phyloP scores from a whole-genome alignment of 441 rosid genomes.

The Theobroma grandiflorum region DNA sequence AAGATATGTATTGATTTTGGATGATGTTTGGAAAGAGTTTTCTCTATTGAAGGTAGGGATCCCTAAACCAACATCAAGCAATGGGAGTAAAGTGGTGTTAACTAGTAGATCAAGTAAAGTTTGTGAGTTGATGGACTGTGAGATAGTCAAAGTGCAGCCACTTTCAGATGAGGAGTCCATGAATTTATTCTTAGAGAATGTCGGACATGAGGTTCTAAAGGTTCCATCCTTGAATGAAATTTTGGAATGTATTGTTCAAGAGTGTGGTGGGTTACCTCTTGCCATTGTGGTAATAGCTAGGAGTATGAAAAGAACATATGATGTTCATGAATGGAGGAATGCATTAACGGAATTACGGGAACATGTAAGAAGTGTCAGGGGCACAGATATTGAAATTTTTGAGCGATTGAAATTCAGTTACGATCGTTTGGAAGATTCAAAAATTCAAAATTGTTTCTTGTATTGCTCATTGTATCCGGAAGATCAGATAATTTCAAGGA shows the following conservation, averaged over 20 bases:
- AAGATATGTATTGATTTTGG: constrained; percentile 49
- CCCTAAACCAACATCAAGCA: constrained; percentile 44
- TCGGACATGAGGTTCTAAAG: constrained; percentile 35
- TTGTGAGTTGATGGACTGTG: constrained; percentile 44
- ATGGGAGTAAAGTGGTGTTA: constrained; percentile 51
- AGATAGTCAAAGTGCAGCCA: constrained; percentile 45
- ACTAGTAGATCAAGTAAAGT: constrained; percentile 48
- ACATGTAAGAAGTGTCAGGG: constrained; percentile 47
- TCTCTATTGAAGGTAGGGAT: constrained; percentile 45
- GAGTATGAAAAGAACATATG: constrained; percentile 37
- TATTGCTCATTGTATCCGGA: constrained; percentile 56
- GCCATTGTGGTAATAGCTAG: constrained; percentile 51
- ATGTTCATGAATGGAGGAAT: not conserved
- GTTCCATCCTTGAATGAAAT: constrained; percentile 27
- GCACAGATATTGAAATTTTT: constrained; percentile 47
- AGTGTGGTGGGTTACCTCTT: constrained; percentile 61
- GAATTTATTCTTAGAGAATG: constrained; percentile 46
- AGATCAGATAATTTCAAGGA: constrained; percentile 47
- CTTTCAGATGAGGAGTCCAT: constrained; percentile 45
- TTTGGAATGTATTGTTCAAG: constrained; percentile 45
- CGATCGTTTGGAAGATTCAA: constrained; percentile 45
- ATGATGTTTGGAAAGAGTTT: constrained; percentile 57
- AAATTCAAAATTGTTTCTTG: constrained; percentile 52
- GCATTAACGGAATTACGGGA: constrained; percentile 51
- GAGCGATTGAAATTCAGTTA: constrained; percentile 48